A percentile compares a stretch with the other conserved stretches of the same genome.
Evolutionary conservation across 2,329 filamentous ascomycete species (phyloP).

Genomic region (Xylariaceae sp.): DNA sequence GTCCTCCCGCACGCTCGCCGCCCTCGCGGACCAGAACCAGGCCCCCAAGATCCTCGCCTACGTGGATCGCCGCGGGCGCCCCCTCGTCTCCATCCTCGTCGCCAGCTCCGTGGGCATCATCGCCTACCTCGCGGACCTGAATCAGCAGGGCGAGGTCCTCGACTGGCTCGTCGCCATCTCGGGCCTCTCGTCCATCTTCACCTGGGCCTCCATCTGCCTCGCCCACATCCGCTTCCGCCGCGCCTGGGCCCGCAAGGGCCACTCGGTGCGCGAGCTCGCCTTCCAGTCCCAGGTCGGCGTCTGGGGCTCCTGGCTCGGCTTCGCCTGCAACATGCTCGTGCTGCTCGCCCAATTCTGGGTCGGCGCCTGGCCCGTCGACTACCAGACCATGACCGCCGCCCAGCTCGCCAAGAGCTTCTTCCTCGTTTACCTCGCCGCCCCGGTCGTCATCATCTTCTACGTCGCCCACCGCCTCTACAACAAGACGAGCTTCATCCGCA

Average conservation of each 20-base stretch:
- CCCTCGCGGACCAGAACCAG: constrained; percentile 82
- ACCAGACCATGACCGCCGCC: constrained; percentile 36
- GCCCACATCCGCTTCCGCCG: constrained; percentile 86
- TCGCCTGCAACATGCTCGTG: constrained; percentile 70
- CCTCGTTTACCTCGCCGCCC: constrained; percentile 64
- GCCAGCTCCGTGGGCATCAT: constrained; percentile 68
- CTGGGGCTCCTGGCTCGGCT: constrained; percentile 73
- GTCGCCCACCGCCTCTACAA: constrained; percentile 68
- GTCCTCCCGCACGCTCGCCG: constrained; percentile 83
- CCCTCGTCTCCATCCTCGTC: constrained; percentile 66
- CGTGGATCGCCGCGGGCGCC: constrained; percentile 78
- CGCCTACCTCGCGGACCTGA: constrained; percentile 68
- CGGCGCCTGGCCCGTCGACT: constrained; percentile 70
- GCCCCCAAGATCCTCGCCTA: constrained; percentile 75
- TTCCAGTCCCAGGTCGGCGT: constrained; percentile 78
- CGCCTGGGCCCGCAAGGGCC: constrained; percentile 69
- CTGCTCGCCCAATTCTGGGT: constrained; percentile 86
- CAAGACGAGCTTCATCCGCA: constrained; percentile 61
- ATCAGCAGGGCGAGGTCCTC: constrained; percentile 59
- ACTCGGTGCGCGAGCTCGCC: constrained; percentile 70
- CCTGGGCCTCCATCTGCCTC: constrained; percentile 82
- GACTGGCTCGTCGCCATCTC: constrained; percentile 76
- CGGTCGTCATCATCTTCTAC: constrained; percentile 66
- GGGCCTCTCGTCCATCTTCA: constrained; percentile 70
- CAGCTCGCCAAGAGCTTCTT: constrained; percentile 66